Base-by-base conservation (phyloP, 2,329 filamentous ascomycete genomes). In the Chaetothyriales sp. region DNA sequence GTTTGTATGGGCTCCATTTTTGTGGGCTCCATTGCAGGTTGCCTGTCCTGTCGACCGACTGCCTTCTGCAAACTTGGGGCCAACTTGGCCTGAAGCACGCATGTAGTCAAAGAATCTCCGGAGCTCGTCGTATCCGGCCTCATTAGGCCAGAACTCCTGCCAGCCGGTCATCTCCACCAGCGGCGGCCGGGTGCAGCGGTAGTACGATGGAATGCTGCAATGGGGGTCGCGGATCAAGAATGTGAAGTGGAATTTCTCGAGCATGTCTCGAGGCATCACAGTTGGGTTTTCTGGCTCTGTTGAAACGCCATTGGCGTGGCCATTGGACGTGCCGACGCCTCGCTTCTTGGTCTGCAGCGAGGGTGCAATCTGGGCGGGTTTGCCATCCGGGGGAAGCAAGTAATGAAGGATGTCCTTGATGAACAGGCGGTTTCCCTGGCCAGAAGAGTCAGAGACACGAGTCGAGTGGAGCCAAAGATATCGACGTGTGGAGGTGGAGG, bases 351-450 rank as follows among this genome's bases (percentile, higher is more conserved):
- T 67, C 48, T 69, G 63, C 48, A 95, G 74, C n/a, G 87, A 95
- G 2, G 85, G 84, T 8, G 86, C 88, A 53, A 92, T 79, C 47
- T 73, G 73, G 48, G 86, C 78, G 12, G 77, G 73, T 61, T 83
- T 77, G 46, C 76, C 74, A 56, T 84, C 72, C 2, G 86, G 86
- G 4, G 88, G 84, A 57, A 94, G 74, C 58, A 95, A 75, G 67
- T 96, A 96, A 69, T 95, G 84, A 51, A 85, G 83, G 72, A 96
- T 98, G 67, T 96, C 92, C 69, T 98, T 98, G 77, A 98, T 92
- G 72, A 96, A 95, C 61, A 94, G 73, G 60, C 90, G 85, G 73
- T 94, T 95, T 62, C 81, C 84, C 85, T 93, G 55, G 59, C 63
- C 51, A 63, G 59, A 64, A 63, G 59, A 64, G 68, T 75, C 66